Base-by-base conservation (phyloP, 371 early-diverging fungal genomes). In the Mortierella sp. region DNA sequence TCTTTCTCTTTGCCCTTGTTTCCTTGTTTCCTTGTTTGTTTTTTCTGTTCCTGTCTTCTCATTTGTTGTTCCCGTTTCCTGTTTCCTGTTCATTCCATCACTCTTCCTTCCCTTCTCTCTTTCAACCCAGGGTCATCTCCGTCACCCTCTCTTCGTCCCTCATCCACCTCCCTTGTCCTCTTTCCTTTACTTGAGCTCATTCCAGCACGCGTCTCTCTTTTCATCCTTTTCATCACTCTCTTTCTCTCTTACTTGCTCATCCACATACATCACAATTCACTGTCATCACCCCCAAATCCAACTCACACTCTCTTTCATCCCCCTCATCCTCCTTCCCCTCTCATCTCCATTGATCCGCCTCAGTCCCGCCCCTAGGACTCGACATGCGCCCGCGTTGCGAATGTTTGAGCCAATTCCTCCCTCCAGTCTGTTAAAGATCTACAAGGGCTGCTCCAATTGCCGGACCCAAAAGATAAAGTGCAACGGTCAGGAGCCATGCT, bases 371-470 rank as follows among this genome's bases (percentile, higher is more conserved):
- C 44, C 84, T 68, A 74, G 68, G 82, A 44, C 78, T 70, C 78
- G 77, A 79, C 81, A 85, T 85, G 85, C 82, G 41, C 76, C 77
- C 68, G 79, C 81, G 74, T 75, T 74, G 77, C 82, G 81, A 63
- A 85, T 85, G 85, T 85, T 85, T 79, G 85, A 85, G 74, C 85
- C 78, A 85, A 81, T 85, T 44, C 85, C 85, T 29, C 85, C 81
- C 12, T 76, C 85, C 56, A 78, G 74, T 70, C 70, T 85, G 68
- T 70, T 85, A 75, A 85, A 85, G 85, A 85, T 85, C 79, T 85
- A 85, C 63, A 85, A 85, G 74, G 85, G 85, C 70, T 85, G 85
- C 79, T 78, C 82, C 75, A 78, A 85, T 71, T 85, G 85, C 75
- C 81, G 85, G 58, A 81, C 79, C 14, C 85, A 85, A 79, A 85